Evolutionary conservation across 495 filamentous ascomycete genomes (phyloP).

Genomic region (Parachaetomium inaequale): DNA sequence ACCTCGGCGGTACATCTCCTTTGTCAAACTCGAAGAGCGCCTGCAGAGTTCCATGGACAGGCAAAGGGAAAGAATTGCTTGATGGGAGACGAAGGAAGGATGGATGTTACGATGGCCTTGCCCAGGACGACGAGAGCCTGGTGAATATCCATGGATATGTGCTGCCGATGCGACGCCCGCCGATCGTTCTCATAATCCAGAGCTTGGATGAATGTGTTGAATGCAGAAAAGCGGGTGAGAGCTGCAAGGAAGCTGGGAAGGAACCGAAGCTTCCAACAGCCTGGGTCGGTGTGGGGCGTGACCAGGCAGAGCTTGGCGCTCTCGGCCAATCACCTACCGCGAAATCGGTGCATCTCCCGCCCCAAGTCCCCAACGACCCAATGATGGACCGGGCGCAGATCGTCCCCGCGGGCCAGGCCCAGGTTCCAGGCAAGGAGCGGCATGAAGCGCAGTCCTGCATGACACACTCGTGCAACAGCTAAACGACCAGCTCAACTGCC

Average conservation of each 20-base stretch:
- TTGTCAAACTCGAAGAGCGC: no score
- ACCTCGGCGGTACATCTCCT: no score
- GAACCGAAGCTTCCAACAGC: conserved; percentile 6
- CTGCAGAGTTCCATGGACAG: no score
- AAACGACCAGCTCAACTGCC: background rate
- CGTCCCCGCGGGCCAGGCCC: background rate
- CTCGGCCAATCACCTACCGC: background rate
- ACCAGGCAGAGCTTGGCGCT: background rate
- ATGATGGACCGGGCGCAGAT: conserved; percentile 1
- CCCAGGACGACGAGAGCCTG: no score
- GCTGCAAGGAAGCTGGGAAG: background rate
- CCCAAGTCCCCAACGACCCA: background rate
- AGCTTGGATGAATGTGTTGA: background rate
- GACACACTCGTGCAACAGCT: background rate
- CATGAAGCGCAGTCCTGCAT: conserved; percentile 3
- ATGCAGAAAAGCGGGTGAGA: background rate
- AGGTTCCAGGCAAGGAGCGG: conserved; percentile 2
- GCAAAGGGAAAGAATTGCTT: no score
- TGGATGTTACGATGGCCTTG: no score
- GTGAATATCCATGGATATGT: no score
- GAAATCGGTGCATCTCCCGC: conserved; percentile 1
- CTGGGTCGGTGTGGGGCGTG: background rate
- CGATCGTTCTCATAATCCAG: no score
- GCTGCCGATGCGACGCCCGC: no score
- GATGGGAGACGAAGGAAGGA: no score